These are phyloP conservation scores for Capsicum chinense DNA, from an alignment of 257 asterid genomes.

Conservation along the genomic window DNA sequence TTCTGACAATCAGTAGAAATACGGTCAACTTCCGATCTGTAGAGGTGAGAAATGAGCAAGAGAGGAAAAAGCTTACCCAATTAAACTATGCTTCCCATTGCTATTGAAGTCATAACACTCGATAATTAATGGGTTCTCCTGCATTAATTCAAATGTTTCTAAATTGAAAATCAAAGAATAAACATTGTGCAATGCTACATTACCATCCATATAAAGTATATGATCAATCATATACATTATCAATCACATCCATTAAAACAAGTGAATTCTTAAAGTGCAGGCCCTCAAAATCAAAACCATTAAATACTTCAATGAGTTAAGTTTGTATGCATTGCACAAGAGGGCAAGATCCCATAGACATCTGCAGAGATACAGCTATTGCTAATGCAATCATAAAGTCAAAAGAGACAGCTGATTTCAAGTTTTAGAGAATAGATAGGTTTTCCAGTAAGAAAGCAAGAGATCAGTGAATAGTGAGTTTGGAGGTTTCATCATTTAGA, in stretches of 20 bases:
- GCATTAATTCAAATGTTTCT: constrained; percentile 53
- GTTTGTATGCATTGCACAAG: constrained; percentile 19
- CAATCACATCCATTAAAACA: constrained; percentile 22
- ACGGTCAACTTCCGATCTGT: constrained; percentile 40
- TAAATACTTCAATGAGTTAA: neutral
- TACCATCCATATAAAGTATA: constrained; percentile 8
- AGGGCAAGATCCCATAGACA: neutral
- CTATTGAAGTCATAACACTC: constrained; percentile 95
- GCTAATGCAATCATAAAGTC: neutral
- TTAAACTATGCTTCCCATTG: constrained; percentile 86
- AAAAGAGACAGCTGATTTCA: constrained; percentile 7
- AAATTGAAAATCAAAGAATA: constrained; percentile 33
- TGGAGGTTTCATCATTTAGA: neutral
- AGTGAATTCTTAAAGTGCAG: constrained; percentile 14
- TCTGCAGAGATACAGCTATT: constrained; percentile 3
- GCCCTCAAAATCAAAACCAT: neutral
- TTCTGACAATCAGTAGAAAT: constrained; percentile 58
- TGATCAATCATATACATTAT: neutral
- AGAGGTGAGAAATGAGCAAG: constrained; percentile 32
- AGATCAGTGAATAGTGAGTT: neutral
- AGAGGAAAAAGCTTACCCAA: constrained; percentile 63
- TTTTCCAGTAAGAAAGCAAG: neutral
- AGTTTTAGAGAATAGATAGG: constrained; percentile 7
- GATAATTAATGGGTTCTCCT: constrained; percentile 89
- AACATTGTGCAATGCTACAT: neutral